A percentile compares a stretch with the other conserved stretches of the same genome.
Evolutionary conservation across 495 filamentous ascomycete species (phyloP).

Genomic region (Parathielavia hyrcaniae): DNA sequence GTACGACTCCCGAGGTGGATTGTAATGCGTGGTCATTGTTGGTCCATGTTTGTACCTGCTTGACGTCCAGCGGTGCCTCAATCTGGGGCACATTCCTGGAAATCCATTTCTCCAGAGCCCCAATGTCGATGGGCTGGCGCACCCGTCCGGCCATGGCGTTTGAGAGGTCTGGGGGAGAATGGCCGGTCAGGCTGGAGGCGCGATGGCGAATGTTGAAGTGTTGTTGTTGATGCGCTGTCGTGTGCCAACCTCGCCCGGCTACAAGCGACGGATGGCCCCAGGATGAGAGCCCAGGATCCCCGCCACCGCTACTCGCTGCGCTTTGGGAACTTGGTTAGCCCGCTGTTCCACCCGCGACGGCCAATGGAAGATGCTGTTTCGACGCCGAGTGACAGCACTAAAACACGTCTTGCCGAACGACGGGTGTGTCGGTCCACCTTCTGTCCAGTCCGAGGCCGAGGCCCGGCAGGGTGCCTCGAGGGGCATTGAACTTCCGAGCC

Average conservation of each 20-base stretch:
- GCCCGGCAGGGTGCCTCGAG: slow-evolving; percentile 3
- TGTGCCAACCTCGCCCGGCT: background rate
- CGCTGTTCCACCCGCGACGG: slow-evolving; percentile 14
- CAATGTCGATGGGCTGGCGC: slow-evolving; percentile 79
- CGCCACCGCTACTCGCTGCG: slow-evolving; percentile 19
- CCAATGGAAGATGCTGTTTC: slow-evolving; percentile 15
- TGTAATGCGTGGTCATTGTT: background rate
- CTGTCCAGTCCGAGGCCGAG: slow-evolving; percentile 11
- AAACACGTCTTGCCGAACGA: background rate
- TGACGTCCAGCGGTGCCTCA: slow-evolving; percentile 70
- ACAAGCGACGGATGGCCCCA: background rate
- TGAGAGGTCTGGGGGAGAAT: background rate
- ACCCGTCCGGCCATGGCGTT: slow-evolving; percentile 74
- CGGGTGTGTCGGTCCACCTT: background rate
- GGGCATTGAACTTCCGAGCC: slow-evolving; percentile 9
- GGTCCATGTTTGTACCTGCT: slow-evolving; percentile 79
- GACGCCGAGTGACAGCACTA: slow-evolving; percentile 6
- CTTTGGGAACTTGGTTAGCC: slow-evolving; percentile 8
- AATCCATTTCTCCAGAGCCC: slow-evolving; percentile 72
- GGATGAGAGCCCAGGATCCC: slow-evolving; percentile 7
- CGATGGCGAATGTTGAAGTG: slow-evolving; percentile 3
- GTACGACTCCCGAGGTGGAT: background rate
- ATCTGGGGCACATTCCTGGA: slow-evolving; percentile 68
- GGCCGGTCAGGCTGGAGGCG: background rate
- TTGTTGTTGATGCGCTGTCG: slow-evolving; percentile 11